Base-by-base conservation (phyloP, 2,329 filamentous ascomycete genomes). In the Stachybotrys echinatus region DNA sequence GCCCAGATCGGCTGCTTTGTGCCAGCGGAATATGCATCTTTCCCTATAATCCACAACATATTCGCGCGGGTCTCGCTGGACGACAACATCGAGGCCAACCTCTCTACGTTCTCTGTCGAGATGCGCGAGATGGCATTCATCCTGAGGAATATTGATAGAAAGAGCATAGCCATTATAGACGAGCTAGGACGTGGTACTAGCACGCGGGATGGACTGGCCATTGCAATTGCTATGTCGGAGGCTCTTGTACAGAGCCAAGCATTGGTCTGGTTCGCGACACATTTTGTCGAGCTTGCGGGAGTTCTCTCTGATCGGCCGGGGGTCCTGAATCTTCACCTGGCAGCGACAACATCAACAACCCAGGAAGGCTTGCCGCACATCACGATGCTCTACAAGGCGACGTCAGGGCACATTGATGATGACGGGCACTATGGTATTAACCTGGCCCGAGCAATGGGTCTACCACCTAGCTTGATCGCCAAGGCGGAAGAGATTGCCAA, bases 121-220 rank as follows among this genome's bases (percentile, higher is more conserved):
- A 97, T 99, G 94, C 81, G 89, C 40, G 94, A 97, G 61, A 95
- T 92, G 72, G 90, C 92, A 0, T 96, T 95, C 64, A 96, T 99
- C 49, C 71, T 97, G 1, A 78, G 80, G 48, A 95, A 96, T 61
- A 81, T 96, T 50, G 85, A 91, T 55, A 75, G 77, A 6, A 80
- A 82, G 45, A 92, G 88, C 57, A 76, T 96, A 58, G 84, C 86
- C 2, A 88, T 99, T 45, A 82, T 99, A 46, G 94, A 99, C 59
- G 94, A 99, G 62, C 79, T 99, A 4, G 92, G 94, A 0, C 81
- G 94, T 23, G 92, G 91, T 1, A 99, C 94, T 0, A 94, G 89
- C 62, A 92, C 88, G 0, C 79, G 85, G 21, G 94, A 99, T 62
- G 94, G 94, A 0, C 72, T 97, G 2, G 86, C 90, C 0, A 95